These are phyloP conservation scores for Mycena polygramma DNA, from an alignment of 768 basidiomycete species.

Conservation along the genomic window DNA sequence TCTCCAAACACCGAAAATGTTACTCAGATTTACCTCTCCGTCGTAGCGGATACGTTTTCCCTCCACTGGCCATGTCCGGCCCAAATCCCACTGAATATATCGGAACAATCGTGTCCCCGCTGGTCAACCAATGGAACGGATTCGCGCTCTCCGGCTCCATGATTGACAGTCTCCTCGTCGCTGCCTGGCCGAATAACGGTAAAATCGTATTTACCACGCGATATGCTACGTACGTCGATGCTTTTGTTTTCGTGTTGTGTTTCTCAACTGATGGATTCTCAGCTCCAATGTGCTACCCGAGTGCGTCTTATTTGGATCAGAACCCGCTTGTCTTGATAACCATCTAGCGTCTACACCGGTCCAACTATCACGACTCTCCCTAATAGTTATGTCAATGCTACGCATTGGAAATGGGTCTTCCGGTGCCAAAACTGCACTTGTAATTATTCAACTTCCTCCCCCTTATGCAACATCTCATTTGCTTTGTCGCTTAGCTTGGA, in stretches of 20 bases:
- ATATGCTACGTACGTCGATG: conserved; percentile 62
- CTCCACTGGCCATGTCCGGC: conserved; percentile 57
- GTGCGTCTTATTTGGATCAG: conserved; percentile 45
- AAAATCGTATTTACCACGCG: conserved; percentile 66
- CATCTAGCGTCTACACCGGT: conserved; percentile 57
- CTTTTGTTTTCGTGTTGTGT: not conserved
- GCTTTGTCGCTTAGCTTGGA: conserved; percentile 51
- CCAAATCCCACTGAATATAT: conserved; percentile 67
- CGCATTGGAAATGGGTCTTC: conserved; percentile 78
- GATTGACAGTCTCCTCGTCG: conserved; percentile 67
- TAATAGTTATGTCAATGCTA: conserved; percentile 64
- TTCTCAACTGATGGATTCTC: conserved; percentile 2
- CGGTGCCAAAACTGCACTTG: conserved; percentile 76
- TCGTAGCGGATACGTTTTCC: conserved; percentile 64
- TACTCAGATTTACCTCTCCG: conserved; percentile 45
- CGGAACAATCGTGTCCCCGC: conserved; percentile 71
- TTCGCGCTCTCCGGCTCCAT: conserved; percentile 67
- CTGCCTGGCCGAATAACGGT: conserved; percentile 72
- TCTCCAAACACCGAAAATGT: not conserved
- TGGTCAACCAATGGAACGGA: conserved; percentile 69
- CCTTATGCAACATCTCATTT: conserved; percentile 8
- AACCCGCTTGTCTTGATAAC: not conserved
- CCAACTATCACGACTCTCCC: conserved; percentile 67
- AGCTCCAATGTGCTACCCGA: conserved; percentile 67
- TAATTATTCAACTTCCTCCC: conserved; percentile 44